These are phyloP conservation scores for Syncephalis fuscata DNA, from an alignment of 371 early-diverging fungal genomes.

Conservation along the genomic window DNA sequence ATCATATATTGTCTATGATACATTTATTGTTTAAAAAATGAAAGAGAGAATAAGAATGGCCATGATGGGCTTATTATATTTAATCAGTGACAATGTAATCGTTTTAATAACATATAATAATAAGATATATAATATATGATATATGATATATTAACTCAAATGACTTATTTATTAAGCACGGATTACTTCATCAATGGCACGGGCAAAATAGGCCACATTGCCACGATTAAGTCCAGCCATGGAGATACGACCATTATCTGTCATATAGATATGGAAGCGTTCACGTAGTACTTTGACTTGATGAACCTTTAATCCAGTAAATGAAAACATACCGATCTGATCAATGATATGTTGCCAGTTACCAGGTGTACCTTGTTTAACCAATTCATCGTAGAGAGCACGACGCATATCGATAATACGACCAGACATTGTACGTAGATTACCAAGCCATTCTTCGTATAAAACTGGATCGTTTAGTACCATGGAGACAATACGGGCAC, in stretches of 20 bases:
- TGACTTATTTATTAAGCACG: slow-evolving; percentile 13
- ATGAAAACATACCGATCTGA: slow-evolving; percentile 96
- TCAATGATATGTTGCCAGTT: slow-evolving; percentile 85
- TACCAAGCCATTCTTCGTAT: slow-evolving; percentile 65
- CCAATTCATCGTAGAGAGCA: slow-evolving; percentile 39
- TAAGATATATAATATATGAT: background rate
- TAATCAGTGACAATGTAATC: too few species aligned
- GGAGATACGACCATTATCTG: slow-evolving; percentile 86
- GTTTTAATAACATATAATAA: too few species aligned
- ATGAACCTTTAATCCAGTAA: slow-evolving; percentile 58
- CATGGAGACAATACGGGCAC: slow-evolving; percentile 69
- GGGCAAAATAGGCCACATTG: slow-evolving; percentile 78
- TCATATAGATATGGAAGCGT: slow-evolving; percentile 83
- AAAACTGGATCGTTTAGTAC: slow-evolving; percentile 67
- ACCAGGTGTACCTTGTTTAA: slow-evolving; percentile 66
- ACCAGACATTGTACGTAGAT: slow-evolving; percentile 66
- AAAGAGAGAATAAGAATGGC: too few species aligned
- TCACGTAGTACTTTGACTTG: slow-evolving; percentile 63
- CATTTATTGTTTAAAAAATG: too few species aligned
- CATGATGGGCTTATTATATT: too few species aligned
- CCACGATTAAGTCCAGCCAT: slow-evolving; percentile 79
- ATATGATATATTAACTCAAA: background rate
- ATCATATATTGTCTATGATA: too few species aligned
- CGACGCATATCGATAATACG: slow-evolving; percentile 82
- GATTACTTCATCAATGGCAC: slow-evolving; percentile 56